These are phyloP conservation scores for Anethum foeniculum DNA, from an alignment of 140 eudicot species.

Conservation along the genomic window DNA sequence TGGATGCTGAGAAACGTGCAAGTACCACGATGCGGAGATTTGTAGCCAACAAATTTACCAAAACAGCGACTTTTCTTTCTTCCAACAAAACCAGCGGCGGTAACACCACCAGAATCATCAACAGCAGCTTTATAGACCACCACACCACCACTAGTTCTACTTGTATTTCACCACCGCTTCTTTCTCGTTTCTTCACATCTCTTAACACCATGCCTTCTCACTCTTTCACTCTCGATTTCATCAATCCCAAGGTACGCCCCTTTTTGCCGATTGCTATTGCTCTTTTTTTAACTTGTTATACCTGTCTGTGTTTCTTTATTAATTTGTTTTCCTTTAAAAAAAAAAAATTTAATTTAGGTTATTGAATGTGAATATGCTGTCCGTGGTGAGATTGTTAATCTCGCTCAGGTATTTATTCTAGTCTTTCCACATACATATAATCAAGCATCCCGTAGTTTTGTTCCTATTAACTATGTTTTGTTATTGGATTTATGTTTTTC, in stretches of 20 bases:
- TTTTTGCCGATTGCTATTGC: too few species aligned
- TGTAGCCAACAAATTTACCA: constrained; percentile 43
- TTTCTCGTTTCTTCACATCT: constrained; percentile 25
- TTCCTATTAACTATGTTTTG: neutral
- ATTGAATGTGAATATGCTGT: constrained; percentile 95
- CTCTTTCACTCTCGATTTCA: constrained; percentile 40
- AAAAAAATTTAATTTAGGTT: constrained; percentile 47
- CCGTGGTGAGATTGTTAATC: constrained; percentile 86
- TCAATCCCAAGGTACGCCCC: constrained; percentile 70
- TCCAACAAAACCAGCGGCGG: neutral
- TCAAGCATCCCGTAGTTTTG: too few species aligned
- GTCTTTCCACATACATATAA: too few species aligned
- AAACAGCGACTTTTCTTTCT: constrained; percentile 5
- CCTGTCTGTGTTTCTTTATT: neutral
- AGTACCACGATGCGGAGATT: constrained; percentile 62
- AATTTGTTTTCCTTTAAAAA: too few species aligned
- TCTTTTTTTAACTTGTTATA: neutral
- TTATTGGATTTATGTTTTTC: neutral
- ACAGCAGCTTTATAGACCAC: neutral
- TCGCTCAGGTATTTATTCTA: constrained; percentile 60
- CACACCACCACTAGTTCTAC: constrained; percentile 6
- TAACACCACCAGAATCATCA: too few species aligned
- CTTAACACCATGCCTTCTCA: constrained; percentile 15
- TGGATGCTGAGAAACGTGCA: constrained; percentile 2
- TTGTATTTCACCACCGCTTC: neutral